phyloP scores from a whole-genome alignment of 169 alveolate genomes.

The Perkinsus chesapeaki region DNA sequence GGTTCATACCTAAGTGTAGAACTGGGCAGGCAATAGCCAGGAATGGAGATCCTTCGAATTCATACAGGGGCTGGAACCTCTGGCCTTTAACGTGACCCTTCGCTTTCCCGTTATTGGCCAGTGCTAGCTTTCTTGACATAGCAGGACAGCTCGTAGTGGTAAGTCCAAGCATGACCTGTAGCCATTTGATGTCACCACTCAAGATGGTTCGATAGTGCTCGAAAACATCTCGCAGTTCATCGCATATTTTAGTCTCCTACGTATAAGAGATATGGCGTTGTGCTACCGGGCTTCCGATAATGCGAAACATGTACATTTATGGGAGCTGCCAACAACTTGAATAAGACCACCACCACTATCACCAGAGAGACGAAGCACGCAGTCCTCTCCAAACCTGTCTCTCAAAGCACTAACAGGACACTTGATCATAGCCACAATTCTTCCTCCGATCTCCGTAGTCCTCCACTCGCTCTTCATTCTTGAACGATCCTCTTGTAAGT shows the following conservation, averaged over 20 bases:
- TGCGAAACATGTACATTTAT: background rate
- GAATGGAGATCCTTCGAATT: background rate
- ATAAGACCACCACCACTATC: background rate
- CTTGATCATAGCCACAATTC: background rate
- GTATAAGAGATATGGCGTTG: background rate
- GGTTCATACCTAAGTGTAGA: background rate
- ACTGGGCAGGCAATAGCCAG: background rate
- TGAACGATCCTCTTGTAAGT: background rate
- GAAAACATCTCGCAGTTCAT: background rate
- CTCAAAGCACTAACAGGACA: background rate
- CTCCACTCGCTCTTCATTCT: background rate
- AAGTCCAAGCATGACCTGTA: background rate
- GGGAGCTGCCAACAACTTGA: background rate
- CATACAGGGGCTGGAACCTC: background rate
- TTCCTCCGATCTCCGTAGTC: background rate
- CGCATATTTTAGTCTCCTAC: background rate
- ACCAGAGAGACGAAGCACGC: background rate
- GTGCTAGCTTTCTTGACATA: background rate
- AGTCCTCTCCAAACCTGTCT: background rate
- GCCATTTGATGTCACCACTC: background rate
- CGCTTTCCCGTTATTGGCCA: background rate
- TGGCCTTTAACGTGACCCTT: background rate
- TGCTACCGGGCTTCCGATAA: background rate
- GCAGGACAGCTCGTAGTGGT: background rate
- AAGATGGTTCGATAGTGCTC: background rate